Evolutionary conservation across 768 basidiomycete species (phyloP).

Genomic region (Gyrodon lividus): DNA sequence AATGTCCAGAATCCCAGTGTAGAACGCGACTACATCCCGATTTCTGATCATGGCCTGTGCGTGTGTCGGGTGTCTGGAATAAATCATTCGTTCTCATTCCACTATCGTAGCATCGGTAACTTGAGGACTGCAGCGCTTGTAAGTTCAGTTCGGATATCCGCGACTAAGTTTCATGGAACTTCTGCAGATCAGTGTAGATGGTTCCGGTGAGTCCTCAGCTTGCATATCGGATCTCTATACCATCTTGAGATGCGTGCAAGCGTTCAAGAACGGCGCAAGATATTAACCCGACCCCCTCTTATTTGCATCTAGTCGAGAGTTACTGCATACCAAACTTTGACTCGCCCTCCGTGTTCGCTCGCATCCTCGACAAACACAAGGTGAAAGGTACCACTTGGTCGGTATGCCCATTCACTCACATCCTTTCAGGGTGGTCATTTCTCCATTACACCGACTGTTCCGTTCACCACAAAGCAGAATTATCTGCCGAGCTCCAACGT

Average conservation of each 20-base stretch:
- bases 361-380: constrained; percentile 85
- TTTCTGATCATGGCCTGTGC: constrained; percentile 80
- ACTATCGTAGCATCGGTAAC: constrained; percentile 71
- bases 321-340: constrained; percentile 94
- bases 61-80: constrained; percentile 23
- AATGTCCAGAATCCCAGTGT: constrained; percentile 52
- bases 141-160: constrained; percentile 14
- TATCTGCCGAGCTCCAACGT: constrained; percentile 84
- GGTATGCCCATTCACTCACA: constrained; percentile 3
- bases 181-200: constrained; percentile 67
- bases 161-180: constrained; percentile 5
- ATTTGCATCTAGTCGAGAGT: constrained; percentile 63
- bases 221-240: background rate
- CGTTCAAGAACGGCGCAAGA: background rate
- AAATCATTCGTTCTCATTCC: constrained; percentile 11
- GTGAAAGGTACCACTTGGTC: constrained; percentile 19
- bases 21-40: constrained; percentile 68
- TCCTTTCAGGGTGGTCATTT: constrained; percentile 78
- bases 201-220: constrained; percentile 57
- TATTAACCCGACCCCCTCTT: background rate
- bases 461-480: constrained; percentile 76
- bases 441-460: constrained; percentile 71
- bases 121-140: constrained; percentile 78
- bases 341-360: constrained; percentile 88
- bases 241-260: background rate